Evolutionary conservation across 1,139 yeast genomes (phyloP).

Genomic region (Debaryomycetaceae sp.): DNA sequence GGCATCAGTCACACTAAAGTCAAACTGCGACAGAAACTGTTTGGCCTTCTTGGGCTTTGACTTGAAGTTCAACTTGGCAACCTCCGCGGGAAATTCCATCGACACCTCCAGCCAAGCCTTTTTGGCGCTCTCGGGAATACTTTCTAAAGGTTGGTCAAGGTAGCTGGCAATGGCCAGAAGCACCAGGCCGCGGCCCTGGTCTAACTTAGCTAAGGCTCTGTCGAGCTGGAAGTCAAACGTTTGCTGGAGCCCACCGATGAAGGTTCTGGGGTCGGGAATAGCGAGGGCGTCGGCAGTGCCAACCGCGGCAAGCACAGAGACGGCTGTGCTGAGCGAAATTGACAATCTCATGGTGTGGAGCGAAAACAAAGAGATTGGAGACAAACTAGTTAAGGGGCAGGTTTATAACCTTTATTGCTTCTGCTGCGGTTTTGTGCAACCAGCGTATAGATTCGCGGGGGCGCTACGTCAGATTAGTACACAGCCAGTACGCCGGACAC

Average conservation of each 20-base stretch:
- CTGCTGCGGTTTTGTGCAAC: slow-evolving; percentile 1
- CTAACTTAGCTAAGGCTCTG: slow-evolving; percentile 13
- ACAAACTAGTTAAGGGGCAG: slow-evolving; percentile 4
- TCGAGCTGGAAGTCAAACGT: slow-evolving; percentile 18
- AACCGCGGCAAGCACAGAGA: slow-evolving; percentile 21
- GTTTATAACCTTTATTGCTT: not conserved
- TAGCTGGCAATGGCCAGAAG: slow-evolving; percentile 30
- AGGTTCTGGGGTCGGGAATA: slow-evolving; percentile 22
- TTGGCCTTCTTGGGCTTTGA: slow-evolving; percentile 46
- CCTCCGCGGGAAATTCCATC: slow-evolving; percentile 49
- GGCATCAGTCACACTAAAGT: slow-evolving; percentile 45
- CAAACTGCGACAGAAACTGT: slow-evolving; percentile 42
- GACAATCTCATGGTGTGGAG: slow-evolving; percentile 34
- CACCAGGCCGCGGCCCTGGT: slow-evolving; percentile 14
- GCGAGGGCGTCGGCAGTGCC: slow-evolving; percentile 26
- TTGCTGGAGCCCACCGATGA: slow-evolving; percentile 23
- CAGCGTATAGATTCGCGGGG: slow-evolving; percentile 1
- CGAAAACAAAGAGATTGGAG: too few relatives aligned
- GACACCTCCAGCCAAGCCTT: slow-evolving; percentile 60
- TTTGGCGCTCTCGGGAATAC: slow-evolving; percentile 46
- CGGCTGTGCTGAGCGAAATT: slow-evolving; percentile 17
- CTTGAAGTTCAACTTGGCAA: slow-evolving; percentile 44
- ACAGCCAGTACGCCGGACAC: too few relatives aligned
- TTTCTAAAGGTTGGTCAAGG: slow-evolving; percentile 44
- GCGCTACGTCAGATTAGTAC: too few relatives aligned